Evolutionary conservation across 2,329 filamentous ascomycete genomes (phyloP).

Genomic region (Neonectria coccinea): DNA sequence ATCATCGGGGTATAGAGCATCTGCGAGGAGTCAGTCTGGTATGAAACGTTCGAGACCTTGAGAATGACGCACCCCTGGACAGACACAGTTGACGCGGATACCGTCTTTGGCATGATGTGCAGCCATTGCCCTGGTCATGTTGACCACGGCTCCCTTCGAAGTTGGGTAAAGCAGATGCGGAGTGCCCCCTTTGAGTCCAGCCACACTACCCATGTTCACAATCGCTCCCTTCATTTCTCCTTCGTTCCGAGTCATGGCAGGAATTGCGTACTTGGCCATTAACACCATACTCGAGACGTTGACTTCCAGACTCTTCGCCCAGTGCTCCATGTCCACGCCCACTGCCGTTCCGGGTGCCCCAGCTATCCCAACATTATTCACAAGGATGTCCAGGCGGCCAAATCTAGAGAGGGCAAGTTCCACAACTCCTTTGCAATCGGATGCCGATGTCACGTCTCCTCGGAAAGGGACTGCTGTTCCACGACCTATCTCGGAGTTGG

Average conservation of each 20-base stretch:
- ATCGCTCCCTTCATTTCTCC: constrained; percentile 62
- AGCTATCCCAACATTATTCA: constrained; percentile 73
- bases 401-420: constrained; percentile 59
- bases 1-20: constrained; percentile 64
- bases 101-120: constrained; percentile 60
- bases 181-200: constrained; percentile 62
- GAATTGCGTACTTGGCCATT: constrained; percentile 73
- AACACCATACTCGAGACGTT: constrained; percentile 75
- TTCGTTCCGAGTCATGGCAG: constrained; percentile 67
- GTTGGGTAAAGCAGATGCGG: constrained; percentile 60
- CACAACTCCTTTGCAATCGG: constrained; percentile 61
- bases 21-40: constrained; percentile 29
- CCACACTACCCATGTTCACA: constrained; percentile 73
- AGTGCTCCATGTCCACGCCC: constrained; percentile 69
- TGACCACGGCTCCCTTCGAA: constrained; percentile 60
- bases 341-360: constrained; percentile 70
- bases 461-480: constrained; percentile 57
- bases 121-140: constrained; percentile 65
- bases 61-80: constrained; percentile 49
- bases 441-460: constrained; percentile 65
- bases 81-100: constrained; percentile 63
- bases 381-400: constrained; percentile 70
- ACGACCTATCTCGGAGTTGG: constrained; percentile 51
- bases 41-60: rapidly evolving
- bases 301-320: constrained; percentile 67